Base-by-base conservation (phyloP, 805 yeast genomes). In the Saccharomycopsis sp. region DNA sequence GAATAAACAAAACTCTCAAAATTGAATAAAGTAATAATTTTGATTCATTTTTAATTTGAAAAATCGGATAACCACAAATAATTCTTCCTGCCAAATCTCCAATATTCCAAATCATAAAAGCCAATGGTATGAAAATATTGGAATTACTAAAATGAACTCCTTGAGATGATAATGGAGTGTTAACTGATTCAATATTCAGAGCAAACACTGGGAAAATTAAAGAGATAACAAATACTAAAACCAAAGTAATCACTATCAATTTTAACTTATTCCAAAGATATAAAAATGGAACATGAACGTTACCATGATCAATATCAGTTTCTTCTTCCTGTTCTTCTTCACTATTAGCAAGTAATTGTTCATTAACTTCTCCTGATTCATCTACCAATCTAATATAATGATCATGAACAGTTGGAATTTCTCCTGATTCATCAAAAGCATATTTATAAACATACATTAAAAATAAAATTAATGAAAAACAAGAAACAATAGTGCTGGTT, bases 201-300 rank as follows among this genome's bases (percentile, higher is more conserved):
- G 96, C 96, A 69, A 86, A 89, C 1, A 88, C 89, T 0, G 98
- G 96, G 64, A 87, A 89, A 14, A 75, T 61, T 43, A 89, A 65
- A 0, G 96, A 81, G 19, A 82, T 67, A 6, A 77, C 62, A 54
- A 89, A 87, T 0, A 86, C 76, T 34, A 77, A 53, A 52, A 86
- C 78, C 15, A 89, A 83, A 1, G 95, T 67, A 45, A 71, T 53
- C 1, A 76, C 87, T 27, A 87, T 73, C 42, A 60, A 67, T 46
- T 73, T 69, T 37, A 89, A 63, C 51, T 81, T 80, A 1, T 60
- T 44, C 72, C 84, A 80, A 15, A 86, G 59, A 2, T 67, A 61
- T 3, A 52, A 39, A 50, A 86, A 77, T 5, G 89, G 79, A 9
- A 85, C 72, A 44, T 72, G 70, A 2, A 45, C 49, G 4, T 42